These are phyloP conservation scores for Hypomyces rosellus DNA, from an alignment of 2,329 filamentous ascomycete species.

Conservation along the genomic window DNA sequence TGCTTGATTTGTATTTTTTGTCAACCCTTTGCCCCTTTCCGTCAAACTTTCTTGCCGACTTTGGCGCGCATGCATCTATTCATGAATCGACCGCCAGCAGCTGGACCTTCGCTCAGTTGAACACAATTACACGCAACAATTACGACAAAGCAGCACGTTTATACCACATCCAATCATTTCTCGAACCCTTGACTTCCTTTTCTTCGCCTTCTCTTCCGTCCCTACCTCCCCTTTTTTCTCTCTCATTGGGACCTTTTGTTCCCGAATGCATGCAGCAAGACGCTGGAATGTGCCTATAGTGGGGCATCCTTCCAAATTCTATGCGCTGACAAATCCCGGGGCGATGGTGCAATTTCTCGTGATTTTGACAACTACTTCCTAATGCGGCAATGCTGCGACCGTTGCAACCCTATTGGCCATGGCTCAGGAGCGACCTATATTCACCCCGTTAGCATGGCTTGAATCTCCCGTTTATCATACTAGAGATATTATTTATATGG, in stretches of 20 bases:
- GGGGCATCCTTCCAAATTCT: conserved; percentile 12
- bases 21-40: neutral
- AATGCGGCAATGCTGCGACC: neutral
- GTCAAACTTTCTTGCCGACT: neutral
- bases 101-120: too few species aligned
- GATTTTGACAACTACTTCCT: conserved; percentile 29
- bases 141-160: too few species aligned
- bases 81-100: too few species aligned
- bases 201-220: neutral
- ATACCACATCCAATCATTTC: too few species aligned
- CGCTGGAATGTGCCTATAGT: conserved; percentile 14
- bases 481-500: neutral
- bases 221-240: neutral
- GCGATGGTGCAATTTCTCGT: conserved; percentile 58
- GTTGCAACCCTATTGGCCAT: conserved; percentile 6
- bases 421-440: conserved; percentile 4
- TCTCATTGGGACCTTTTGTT: conserved; percentile 6
- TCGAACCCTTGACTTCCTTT: too few species aligned
- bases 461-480: neutral
- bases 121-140: too few species aligned
- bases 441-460: conserved; percentile 1
- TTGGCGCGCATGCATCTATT: too few species aligned
- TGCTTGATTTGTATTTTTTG: neutral
- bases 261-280: conserved; percentile 17
- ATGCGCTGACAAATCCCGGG: conserved; percentile 37